Conservation (phyloP, 2,329 filamentous ascomycete species). For the Fonsecaea monophora region DNA sequence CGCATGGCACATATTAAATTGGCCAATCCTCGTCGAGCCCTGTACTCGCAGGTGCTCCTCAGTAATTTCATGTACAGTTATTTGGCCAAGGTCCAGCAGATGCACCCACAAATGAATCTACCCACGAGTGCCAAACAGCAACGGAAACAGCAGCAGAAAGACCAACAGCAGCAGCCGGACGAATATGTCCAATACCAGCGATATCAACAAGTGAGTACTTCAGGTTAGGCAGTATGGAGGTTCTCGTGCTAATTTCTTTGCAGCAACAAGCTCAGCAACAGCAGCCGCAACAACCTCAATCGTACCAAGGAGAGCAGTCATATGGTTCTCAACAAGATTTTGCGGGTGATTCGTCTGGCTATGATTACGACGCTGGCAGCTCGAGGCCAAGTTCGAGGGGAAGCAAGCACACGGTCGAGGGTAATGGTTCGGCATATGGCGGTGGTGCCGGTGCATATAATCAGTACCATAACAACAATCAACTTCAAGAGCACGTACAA, state of each 20-base stretch:
- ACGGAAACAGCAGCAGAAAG: constrained; percentile 47
- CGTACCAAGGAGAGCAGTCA: constrained; percentile 25
- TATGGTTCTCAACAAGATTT: constrained; percentile 35
- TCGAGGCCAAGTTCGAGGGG: constrained; percentile 48
- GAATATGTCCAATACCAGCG: constrained; percentile 55
- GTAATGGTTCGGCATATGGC: constrained; percentile 46
- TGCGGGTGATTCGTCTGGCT: constrained; percentile 60
- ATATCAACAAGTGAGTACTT: constrained; percentile 53
- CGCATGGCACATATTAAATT: constrained; percentile 99
- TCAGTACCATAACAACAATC: constrained; percentile 35
- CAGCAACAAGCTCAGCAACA: constrained; percentile 45
- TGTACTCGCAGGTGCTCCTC: constrained; percentile 92
- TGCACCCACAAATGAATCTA: constrained; percentile 94
- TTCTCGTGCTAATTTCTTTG: constrained; percentile 27
- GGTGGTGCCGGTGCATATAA: constrained; percentile 39
- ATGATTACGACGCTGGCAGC: constrained; percentile 57
- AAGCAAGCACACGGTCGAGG: constrained; percentile 49
- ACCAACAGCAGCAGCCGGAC: constrained; percentile 46
- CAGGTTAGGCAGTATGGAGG: not conserved
- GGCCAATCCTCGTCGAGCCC: constrained; percentile 89
- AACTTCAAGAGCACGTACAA: constrained; percentile 35
- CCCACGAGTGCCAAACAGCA: constrained; percentile 79
- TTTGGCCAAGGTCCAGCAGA: constrained; percentile 96
- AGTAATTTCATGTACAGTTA: constrained; percentile 99
- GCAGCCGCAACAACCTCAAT: constrained; percentile 11